These are phyloP conservation scores for Cardamine chenopodiifolia DNA, from an alignment of 345 rosid species.

Conservation along the genomic window DNA sequence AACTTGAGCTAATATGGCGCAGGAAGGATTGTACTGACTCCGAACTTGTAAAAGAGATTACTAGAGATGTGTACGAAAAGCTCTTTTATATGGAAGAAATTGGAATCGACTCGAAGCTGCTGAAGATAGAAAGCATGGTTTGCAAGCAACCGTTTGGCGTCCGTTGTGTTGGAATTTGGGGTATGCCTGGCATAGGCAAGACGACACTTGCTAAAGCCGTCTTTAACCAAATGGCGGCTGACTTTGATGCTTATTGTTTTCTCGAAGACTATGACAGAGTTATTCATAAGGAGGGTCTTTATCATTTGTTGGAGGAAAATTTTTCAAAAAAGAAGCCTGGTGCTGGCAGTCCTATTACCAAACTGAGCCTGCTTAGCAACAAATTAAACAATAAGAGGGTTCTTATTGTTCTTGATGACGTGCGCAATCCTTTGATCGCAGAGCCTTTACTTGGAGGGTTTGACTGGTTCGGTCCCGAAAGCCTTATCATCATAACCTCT, in stretches of 20 bases:
- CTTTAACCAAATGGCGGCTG: neutral
- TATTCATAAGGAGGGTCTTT: no score
- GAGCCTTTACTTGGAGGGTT: no score
- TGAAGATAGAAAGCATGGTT: constrained; percentile 12
- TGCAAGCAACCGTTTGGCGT: neutral
- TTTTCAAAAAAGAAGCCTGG: no score
- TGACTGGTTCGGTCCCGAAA: no score
- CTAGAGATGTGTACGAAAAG: neutral
- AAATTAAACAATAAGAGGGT: no score
- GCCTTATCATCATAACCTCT: no score
- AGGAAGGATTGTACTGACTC: constrained; percentile 17
- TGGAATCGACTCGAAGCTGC: constrained; percentile 4
- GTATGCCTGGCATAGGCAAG: constrained; percentile 20
- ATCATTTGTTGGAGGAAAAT: no score
- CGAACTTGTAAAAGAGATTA: constrained; percentile 16
- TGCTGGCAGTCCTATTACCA: no score
- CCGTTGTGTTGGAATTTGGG: constrained; percentile 15
- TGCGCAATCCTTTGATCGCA: no score
- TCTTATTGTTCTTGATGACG: no score
- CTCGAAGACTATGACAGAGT: neutral
- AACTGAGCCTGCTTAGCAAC: no score
- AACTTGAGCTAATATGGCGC: neutral
- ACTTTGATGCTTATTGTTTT: constrained; percentile 6
- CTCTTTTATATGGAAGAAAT: neutral
- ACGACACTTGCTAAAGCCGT: constrained; percentile 5